Percentiles rank a stretch among this genome's conserved stretches.
Evolutionary conservation across 495 filamentous ascomycete genomes (phyloP).

Genomic region (Neurospora sp.): DNA sequence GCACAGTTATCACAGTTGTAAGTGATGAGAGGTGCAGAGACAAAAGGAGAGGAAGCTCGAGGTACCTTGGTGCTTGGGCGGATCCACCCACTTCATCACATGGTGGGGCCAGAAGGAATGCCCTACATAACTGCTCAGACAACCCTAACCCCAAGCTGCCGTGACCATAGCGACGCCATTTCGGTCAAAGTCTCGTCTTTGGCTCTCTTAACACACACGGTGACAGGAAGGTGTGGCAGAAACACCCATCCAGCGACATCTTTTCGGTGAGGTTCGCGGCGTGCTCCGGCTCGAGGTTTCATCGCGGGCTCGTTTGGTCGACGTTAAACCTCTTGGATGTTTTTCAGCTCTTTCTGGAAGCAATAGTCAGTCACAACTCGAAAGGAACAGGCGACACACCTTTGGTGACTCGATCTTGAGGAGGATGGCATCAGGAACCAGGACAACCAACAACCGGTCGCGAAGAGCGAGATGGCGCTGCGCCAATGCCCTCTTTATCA

Average conservation of each 20-base stretch:
- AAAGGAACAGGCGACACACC: not conserved
- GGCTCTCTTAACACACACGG: not conserved
- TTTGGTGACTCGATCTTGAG: not conserved
- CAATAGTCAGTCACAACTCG: not conserved
- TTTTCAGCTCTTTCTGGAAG: not conserved
- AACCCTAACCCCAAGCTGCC: not conserved
- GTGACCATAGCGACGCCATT: not conserved
- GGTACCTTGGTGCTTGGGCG: not conserved
- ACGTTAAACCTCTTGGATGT: not conserved
- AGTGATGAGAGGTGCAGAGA: not conserved
- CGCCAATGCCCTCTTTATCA: not conserved
- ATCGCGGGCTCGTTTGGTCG: not conserved
- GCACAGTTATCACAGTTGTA: not conserved
- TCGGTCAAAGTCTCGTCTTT: too few species aligned
- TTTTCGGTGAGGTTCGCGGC: not conserved
- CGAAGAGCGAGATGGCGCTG: not conserved
- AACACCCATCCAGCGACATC: not conserved
- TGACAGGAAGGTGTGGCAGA: not conserved
- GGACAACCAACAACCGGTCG: not conserved
- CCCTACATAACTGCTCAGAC: not conserved
- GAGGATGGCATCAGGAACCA: not conserved
- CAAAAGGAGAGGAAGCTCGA: not conserved
- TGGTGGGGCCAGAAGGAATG: not conserved
- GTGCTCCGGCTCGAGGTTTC: not conserved
- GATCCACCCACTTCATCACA: not conserved